Base-by-base conservation (phyloP, 2,329 filamentous ascomycete genomes). In the Curvularia sp. region DNA sequence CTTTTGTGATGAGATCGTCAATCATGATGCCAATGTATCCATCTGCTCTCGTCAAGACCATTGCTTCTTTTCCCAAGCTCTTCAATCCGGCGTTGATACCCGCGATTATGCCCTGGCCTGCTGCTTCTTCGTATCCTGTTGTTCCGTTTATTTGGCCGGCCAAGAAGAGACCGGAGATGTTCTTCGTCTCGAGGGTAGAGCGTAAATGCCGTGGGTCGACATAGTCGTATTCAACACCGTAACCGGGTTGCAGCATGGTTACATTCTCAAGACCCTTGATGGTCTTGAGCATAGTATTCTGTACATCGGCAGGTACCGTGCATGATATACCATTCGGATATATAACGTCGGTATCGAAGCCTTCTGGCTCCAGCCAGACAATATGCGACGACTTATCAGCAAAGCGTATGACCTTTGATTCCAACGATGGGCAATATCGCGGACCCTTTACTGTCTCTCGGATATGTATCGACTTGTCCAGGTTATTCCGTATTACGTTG, bases 1-100 rank as follows among this genome's bases (percentile, higher is more conserved):
- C 95, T 78, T 97, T 98, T 21, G 94, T 98, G 72, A 96, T 89
- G 36, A 99, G 86, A 75, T 99, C 95, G 77, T 99, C 95, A 70
- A 99, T 93, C 93, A 99, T 97, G 79, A 99, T 90, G 66, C 95
- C 95, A 71, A 99, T 98, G 77, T 97, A 99, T 12, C 92, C 93
- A 76, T 99, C 94, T 1, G 90, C 89, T 63, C 95, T 86, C 7
- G 88, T 88, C 28, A 99, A 80, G 0, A 85, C 85, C 60, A 96
- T 82, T 0, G 87, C 84, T 1, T 82, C 76, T 57, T 89, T 86
- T 1, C 85, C 85, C 60, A 86, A 84, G 0, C 93, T 87, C 1
- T 88, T 84, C n/a, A 95, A 85, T 2, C 94, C 95, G 1, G 95
- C 95, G 72, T 99, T 99, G 70, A 94, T 93, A 30, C 95, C 95